Percentiles rank a stretch among this genome's conserved stretches.
Conservation (phyloP, 1,139 yeast genomes). For the Scheffersomyces parashehatae region DNA sequence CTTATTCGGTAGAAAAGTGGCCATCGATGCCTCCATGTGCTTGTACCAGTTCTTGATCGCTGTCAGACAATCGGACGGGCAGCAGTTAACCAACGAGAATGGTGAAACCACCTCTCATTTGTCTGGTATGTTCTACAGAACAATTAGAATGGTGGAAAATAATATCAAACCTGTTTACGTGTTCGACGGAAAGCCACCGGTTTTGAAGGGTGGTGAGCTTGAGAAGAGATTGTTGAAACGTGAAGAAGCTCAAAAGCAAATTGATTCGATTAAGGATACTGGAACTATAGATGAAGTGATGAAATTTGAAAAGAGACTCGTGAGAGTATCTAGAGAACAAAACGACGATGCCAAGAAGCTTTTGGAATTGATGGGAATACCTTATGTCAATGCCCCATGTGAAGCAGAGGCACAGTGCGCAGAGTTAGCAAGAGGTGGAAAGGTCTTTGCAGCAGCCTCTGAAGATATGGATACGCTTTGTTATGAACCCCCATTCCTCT, state of each 20-base stretch:
- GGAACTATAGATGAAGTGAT: slow-evolving; percentile 78
- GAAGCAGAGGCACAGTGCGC: slow-evolving; percentile 99
- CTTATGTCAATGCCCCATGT: slow-evolving; percentile 90
- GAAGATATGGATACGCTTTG: slow-evolving; percentile 99
- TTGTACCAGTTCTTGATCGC: slow-evolving; percentile 92
- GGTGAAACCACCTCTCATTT: slow-evolving; percentile 96
- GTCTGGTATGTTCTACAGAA: slow-evolving; percentile 94
- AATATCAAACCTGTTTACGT: slow-evolving; percentile 96
- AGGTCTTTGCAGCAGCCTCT: slow-evolving; percentile 95
- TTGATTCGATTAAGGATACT: slow-evolving; percentile 72
- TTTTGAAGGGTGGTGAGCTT: slow-evolving; percentile 87
- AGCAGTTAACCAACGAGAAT: slow-evolving; percentile 78
- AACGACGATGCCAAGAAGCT: slow-evolving; percentile 89
- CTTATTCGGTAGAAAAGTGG: slow-evolving; percentile 90
- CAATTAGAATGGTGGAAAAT: slow-evolving; percentile 82
- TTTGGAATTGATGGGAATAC: slow-evolving; percentile 88
- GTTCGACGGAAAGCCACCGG: slow-evolving; percentile 95
- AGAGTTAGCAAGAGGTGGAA: slow-evolving; percentile 80
- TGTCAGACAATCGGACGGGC: slow-evolving; percentile 96
- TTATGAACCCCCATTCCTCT: slow-evolving; percentile 77
- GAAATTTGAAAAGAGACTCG: slow-evolving; percentile 83
- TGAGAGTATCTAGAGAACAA: slow-evolving; percentile 83
- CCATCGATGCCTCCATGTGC: slow-evolving; percentile 90
- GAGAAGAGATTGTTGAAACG: slow-evolving; percentile 80
- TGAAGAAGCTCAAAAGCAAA: slow-evolving; percentile 78